Evolutionary conservation across 345 rosid species (phyloP).

Genomic region (Aquilaria malaccensis): DNA sequence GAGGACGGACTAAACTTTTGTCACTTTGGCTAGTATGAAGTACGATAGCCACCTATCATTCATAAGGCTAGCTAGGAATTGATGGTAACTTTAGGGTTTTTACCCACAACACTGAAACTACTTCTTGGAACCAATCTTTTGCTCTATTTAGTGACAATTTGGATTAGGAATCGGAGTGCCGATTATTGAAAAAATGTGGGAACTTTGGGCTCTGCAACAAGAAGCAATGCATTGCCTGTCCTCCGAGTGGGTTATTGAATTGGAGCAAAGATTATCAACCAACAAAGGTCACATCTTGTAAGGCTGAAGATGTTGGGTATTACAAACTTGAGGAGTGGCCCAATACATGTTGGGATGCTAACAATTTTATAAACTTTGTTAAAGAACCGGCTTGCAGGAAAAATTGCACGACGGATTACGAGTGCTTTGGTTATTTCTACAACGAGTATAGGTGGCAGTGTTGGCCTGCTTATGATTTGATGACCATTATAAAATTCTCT

Average conservation of each 20-base stretch:
- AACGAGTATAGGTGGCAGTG: conserved; percentile 30
- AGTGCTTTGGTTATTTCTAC: conserved; percentile 50
- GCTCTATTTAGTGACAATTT: conserved; percentile 21
- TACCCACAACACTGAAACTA: conserved; percentile 27
- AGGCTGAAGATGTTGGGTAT: conserved; percentile 18
- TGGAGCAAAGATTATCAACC: conserved; percentile 32
- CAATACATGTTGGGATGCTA: conserved; percentile 15
- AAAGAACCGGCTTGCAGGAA: conserved; percentile 33
- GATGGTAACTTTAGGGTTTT: conserved; percentile 37
- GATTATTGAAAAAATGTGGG: conserved; percentile 30
- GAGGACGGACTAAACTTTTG: neutral
- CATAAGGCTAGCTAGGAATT: conserved; percentile 23
- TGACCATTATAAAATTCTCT: conserved; percentile 27
- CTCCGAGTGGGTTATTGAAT: conserved; percentile 24
- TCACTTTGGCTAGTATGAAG: conserved; percentile 15
- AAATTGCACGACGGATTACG: conserved; percentile 41
- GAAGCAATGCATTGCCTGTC: conserved; percentile 46
- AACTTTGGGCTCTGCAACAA: conserved; percentile 33
- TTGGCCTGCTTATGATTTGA: conserved; percentile 49
- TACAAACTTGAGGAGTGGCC: conserved; percentile 40
- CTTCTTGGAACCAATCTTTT: conserved; percentile 29
- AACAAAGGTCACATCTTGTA: conserved; percentile 19
- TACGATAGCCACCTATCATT: conserved; percentile 28
- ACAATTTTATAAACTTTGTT: conserved; percentile 19
- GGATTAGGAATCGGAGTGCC: conserved; percentile 19